Conservation (phyloP, 805 yeast genomes). For the Ogataea degrootiae region DNA sequence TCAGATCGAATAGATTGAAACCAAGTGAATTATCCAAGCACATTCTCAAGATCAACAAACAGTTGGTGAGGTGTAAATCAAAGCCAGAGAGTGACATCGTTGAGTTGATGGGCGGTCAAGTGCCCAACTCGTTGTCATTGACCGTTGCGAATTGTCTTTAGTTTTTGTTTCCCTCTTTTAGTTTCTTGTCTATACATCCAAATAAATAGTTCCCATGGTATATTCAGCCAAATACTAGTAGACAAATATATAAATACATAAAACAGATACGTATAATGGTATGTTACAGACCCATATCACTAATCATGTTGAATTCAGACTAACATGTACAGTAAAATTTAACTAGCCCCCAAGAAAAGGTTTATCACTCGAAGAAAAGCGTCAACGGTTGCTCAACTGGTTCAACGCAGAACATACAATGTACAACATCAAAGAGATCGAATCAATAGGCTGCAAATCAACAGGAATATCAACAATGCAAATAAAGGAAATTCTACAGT, state of each 20-base stretch:
- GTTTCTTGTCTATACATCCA: no score
- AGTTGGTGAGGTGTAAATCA: no score
- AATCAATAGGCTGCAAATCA: conserved; percentile 39
- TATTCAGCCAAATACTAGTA: no score
- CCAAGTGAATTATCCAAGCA: neutral
- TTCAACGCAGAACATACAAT: conserved; percentile 36
- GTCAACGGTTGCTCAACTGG: conserved; percentile 32
- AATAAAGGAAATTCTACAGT: conserved; percentile 45
- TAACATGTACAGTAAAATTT: neutral
- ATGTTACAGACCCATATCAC: no score
- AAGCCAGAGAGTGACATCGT: conserved; percentile 4
- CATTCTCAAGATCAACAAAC: no score
- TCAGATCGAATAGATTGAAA: conserved; percentile 11
- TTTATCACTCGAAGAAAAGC: conserved; percentile 37
- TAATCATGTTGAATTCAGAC: neutral
- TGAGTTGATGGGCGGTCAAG: conserved; percentile 13
- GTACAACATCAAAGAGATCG: conserved; percentile 49
- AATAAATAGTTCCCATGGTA: no score
- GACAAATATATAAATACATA: no score
- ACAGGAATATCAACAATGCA: conserved; percentile 50
- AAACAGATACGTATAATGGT: no score
- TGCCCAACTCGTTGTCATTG: neutral
- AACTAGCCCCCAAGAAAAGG: conserved; percentile 19
- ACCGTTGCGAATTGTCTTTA: no score
- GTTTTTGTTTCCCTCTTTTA: neutral